Base-by-base conservation (phyloP, 139 green algal species). In the Edaphochlamys debaryana region DNA sequence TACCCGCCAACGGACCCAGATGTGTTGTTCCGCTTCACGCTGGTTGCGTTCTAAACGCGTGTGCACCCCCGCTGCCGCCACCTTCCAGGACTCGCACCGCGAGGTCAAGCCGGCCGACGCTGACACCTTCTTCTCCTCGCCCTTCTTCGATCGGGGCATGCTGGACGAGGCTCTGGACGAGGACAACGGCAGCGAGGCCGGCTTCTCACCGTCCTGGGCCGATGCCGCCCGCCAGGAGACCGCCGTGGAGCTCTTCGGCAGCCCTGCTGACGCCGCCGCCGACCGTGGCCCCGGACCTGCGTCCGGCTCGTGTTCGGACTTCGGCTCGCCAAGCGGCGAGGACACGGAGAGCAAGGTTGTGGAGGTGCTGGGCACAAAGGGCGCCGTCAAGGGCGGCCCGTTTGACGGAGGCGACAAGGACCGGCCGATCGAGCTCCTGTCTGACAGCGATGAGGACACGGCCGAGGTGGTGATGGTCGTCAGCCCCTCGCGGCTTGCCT, bases 121-220 rank as follows among this genome's bases (percentile, higher is more conserved):
- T 4, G 76, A 82, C 7, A 52, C 32, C 3, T 82, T 82, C 42
- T 82, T 82, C 32, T 54, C 42, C 0, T 82, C 76, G 20, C 76
- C 76, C 22, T 82, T 82, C 22, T 82, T 74, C 29, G 76, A 82
- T 20, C 32, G 42, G 23, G 66, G 11, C 45, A 63, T 82, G 76
- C n/a, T 82, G 63, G 3, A 9, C 32, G 76, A 82, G 19, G 68
- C 30, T 29, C 5, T 69, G 64, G 34, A n/a, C 5, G 66, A 70
- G 36, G 66, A 30, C 15, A 36, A 13, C 13, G 66, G 56, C 56
- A 63, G 56, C 56, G 56, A 63, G 56, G 56, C n/a, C 19, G 56
- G 19, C 19, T 11, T n/a, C 19, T 63, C 56, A 25, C 56, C 56
- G 7, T 63, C 23, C 6, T 63, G 56, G 56, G 56, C 23, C 3